These are phyloP conservation scores for Naganishia cerealis DNA, from an alignment of 1,284 basidiomycete species.

Conservation along the genomic window DNA sequence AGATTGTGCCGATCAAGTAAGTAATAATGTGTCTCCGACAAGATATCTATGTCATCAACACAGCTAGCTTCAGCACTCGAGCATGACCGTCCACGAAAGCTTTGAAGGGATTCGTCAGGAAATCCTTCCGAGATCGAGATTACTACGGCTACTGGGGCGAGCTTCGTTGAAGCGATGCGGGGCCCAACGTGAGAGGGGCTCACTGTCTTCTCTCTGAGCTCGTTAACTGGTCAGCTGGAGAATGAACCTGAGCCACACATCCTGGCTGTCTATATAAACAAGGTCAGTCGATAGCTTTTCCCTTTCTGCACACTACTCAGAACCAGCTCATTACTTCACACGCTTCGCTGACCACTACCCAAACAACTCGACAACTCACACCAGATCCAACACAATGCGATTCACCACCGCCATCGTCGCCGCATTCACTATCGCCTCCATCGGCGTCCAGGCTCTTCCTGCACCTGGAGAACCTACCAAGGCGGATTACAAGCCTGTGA, in stretches of 20 bases:
- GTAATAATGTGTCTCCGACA: not conserved
- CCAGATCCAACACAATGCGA: not conserved
- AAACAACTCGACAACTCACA: not conserved
- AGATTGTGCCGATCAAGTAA: no score
- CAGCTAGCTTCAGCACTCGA: no score
- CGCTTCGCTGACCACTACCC: not conserved
- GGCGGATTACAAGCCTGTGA: not conserved
- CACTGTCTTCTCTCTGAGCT: not conserved
- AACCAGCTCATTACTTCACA: not conserved
- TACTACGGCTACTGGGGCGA: not conserved
- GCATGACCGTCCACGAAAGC: not conserved
- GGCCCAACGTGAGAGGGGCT: not conserved
- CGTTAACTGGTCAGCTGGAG: not conserved
- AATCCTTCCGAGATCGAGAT: not conserved
- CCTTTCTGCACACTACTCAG: not conserved
- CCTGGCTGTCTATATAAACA: not conserved
- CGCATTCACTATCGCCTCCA: conserved; percentile 3
- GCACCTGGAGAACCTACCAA: conserved; percentile 1
- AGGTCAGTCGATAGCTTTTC: not conserved
- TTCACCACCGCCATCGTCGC: conserved; percentile 12
- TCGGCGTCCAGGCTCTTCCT: conserved; percentile 1
- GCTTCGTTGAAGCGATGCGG: no score
- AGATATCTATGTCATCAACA: not conserved
- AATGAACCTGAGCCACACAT: not conserved
- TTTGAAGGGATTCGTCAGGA: not conserved